Evolutionary conservation across 1,139 yeast genomes (phyloP), one percentile per base, ranked within the genome.

Genomic region (Candida tetrigidarum): DNA sequence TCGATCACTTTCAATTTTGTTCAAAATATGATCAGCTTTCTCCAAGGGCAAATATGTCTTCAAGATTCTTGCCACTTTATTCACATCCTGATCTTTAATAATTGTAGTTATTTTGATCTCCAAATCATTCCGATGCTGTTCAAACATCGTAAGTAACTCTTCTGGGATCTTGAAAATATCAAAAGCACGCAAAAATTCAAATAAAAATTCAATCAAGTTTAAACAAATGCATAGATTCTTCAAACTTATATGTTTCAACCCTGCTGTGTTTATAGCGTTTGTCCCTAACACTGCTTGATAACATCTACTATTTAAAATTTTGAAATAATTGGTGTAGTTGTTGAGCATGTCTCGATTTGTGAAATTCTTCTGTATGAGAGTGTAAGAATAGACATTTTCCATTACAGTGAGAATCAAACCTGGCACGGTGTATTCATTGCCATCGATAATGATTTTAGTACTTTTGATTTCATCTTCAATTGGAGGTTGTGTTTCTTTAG

Each of bases 251-350:
- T 86, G 91, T 53, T 80, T 83, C 45, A 87, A 68, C 0, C 90
- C 91, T 0, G 92, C 90, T 0, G 90, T 80, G 50, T 83, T 68
- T 1, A 89, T 85, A 0, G 95, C 95, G 28, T 89, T 90, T 1
- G 93, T 92, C 38, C 85, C 86, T 35, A 87, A 67, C 38, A 87
- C 84, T 3, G 89, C 78, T 53, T 82, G 83, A 4, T 80, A 76
- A 4, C 82, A 69, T 48, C 82, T 79, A 9, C 81, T 66, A 54
- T 85, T 84, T 60, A 80, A 67, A 15, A 77, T 61, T 48, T 78
- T 74, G 45, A 84, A 63, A 43, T 80, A 70, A 41, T 78, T 36
- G 75, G 72, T 19, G 80, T 62, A 2, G 57, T 49, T 1, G 59
- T 48, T 5, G 61, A 53, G 12, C 64, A 64, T 22, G 23, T 34